Conservation (phyloP, 176 grass and related monocot genomes). For the Thinopyrum elongatum region DNA sequence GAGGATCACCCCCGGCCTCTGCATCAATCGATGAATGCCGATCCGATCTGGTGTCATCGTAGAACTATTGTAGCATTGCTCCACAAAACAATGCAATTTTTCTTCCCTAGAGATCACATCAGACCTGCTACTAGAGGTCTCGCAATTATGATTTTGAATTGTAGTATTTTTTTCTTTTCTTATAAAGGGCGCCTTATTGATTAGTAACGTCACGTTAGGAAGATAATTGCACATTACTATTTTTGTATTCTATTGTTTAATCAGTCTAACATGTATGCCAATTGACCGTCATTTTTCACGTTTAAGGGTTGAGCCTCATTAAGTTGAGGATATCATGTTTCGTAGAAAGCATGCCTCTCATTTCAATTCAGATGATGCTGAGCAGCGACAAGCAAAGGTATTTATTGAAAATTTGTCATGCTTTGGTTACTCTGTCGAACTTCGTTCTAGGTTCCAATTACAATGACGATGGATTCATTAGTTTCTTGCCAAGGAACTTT, state of each 20-base stretch:
- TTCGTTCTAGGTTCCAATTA: neutral
- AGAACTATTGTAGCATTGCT: neutral
- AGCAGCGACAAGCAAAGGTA: conserved; percentile 61
- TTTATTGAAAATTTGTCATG: neutral
- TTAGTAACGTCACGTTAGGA: too few relatives aligned
- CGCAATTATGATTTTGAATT: neutral
- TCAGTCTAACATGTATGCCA: too few relatives aligned
- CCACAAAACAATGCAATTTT: neutral
- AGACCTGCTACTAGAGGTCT: neutral
- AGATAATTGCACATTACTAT: too few relatives aligned
- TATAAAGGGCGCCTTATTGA: too few relatives aligned
- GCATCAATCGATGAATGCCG: too few relatives aligned
- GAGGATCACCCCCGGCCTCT: too few relatives aligned
- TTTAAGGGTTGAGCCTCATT: conserved; percentile 19
- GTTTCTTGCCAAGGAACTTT: neutral
- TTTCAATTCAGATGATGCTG: conserved; percentile 31
- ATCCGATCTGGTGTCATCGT: too few relatives aligned
- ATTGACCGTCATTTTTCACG: neutral
- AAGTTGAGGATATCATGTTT: conserved; percentile 52
- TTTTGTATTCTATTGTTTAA: neutral
- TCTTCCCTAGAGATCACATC: neutral
- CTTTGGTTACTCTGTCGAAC: neutral
- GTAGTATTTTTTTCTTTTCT: too few relatives aligned
- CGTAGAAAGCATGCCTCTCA: conserved; percentile 43
- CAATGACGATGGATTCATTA: neutral